These are phyloP conservation scores for Orbilia quercus DNA, from an alignment of 2,329 filamentous ascomycete species.

Conservation along the genomic window DNA sequence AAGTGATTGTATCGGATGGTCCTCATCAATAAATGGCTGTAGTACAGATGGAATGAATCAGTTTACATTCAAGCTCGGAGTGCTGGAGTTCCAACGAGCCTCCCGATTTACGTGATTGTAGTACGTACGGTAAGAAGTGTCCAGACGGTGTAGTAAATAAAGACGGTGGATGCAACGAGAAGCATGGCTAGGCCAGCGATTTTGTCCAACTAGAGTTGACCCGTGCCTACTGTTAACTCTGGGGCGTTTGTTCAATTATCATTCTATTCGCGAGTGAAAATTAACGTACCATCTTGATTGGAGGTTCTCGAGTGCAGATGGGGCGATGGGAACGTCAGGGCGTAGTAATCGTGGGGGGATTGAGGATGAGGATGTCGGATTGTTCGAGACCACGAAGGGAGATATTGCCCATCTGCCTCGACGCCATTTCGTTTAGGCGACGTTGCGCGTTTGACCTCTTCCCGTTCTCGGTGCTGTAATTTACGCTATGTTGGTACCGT, in stretches of 20 bases:
- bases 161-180: conserved; percentile 76
- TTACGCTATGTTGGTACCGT: conserved; percentile 21
- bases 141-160: conserved; percentile 97
- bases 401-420: conserved; percentile 20
- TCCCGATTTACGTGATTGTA: conserved; percentile 10
- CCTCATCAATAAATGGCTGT: conserved; percentile 95
- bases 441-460: conserved; percentile 47
- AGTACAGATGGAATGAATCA: conserved; percentile 5
- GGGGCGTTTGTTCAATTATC: not conserved
- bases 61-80: not conserved
- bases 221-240: conserved; percentile 13
- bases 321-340: not conserved
- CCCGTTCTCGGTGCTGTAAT: conserved; percentile 15
- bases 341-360: conserved; percentile 16
- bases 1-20: conserved; percentile 90
- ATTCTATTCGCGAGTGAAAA: too few relatives aligned
- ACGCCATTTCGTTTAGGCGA: conserved; percentile 46
- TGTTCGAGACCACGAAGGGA: conserved; percentile 27
- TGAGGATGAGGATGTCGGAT: not conserved
- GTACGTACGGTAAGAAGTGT: conserved; percentile 88
- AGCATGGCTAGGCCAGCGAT: conserved; percentile 81
- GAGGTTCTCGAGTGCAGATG: conserved; percentile 9
- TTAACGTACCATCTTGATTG: conserved; percentile 47
- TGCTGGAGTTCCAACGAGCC: conserved; percentile 16
- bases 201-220: conserved; percentile 82